phyloP scores from a whole-genome alignment of 83 land plant genomes.

The Thuja plicata region DNA sequence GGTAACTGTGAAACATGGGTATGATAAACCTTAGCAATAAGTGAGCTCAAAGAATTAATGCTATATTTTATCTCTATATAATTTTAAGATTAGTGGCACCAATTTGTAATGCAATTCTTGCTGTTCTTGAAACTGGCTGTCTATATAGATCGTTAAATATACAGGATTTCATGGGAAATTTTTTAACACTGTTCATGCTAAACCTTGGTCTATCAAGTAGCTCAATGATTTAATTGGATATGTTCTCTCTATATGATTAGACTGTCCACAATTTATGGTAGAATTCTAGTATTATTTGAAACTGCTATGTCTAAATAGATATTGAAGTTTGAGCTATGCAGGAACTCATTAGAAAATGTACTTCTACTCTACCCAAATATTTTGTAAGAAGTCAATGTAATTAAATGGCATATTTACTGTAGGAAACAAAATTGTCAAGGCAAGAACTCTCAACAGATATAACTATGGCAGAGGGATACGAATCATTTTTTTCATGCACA shows the following conservation, averaged over 20 bases:
- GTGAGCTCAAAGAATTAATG: not conserved
- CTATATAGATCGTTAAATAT: too few relatives aligned
- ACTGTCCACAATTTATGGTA: not conserved
- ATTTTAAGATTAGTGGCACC: not conserved
- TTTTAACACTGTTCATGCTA: not conserved
- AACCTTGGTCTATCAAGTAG: not conserved
- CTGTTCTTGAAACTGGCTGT: too few relatives aligned
- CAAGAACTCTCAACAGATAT: constrained; percentile 79
- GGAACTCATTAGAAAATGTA: not conserved
- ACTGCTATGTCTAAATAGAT: not conserved
- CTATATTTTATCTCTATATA: not conserved
- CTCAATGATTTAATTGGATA: not conserved
- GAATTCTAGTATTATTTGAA: not conserved
- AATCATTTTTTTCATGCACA: constrained; percentile 89
- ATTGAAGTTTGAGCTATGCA: not conserved
- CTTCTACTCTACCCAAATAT: not conserved
- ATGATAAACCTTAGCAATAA: not conserved
- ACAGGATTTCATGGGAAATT: too few relatives aligned
- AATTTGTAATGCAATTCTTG: not conserved
- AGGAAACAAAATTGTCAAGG: constrained; percentile 84
- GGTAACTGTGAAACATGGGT: not conserved
- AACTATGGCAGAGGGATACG: constrained; percentile 83
- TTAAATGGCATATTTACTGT: constrained; percentile 1
- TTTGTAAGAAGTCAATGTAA: not conserved
- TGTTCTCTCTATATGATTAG: not conserved